Evolutionary conservation across 768 basidiomycete species (phyloP).

Genomic region (Suillus plorans): DNA sequence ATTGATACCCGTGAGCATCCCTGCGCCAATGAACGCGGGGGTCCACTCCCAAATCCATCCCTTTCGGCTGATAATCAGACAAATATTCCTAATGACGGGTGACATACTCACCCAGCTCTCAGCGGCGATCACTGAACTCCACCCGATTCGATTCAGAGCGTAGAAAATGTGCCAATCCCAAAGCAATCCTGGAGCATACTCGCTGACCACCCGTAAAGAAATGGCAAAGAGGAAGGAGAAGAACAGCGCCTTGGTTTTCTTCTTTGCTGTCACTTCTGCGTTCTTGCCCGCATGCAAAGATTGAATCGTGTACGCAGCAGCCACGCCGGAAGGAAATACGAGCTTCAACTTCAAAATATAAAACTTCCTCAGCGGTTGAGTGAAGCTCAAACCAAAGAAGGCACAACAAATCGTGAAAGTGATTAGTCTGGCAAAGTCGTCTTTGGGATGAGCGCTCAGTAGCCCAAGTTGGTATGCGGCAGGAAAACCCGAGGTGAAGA

Average conservation of each 20-base stretch:
- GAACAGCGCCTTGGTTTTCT: slow-evolving; percentile 52
- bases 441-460: slow-evolving; percentile 42
- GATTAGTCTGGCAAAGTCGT: slow-evolving; percentile 58
- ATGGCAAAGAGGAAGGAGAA: slow-evolving; percentile 47
- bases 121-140: slow-evolving; percentile 52
- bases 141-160: slow-evolving; percentile 56
- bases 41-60: slow-evolving; percentile 28
- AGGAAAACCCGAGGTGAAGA: slow-evolving; percentile 56
- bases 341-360: slow-evolving; percentile 63
- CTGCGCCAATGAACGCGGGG: slow-evolving; percentile 57
- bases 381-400: slow-evolving; percentile 67
- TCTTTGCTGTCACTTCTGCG: slow-evolving; percentile 49
- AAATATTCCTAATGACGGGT: not conserved
- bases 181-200: slow-evolving; percentile 56
- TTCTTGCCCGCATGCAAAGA: slow-evolving; percentile 51
- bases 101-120: slow-evolving; percentile 50
- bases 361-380: slow-evolving; percentile 58
- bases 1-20: slow-evolving; percentile 54
- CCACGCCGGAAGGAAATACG: slow-evolving; percentile 61
- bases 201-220: slow-evolving; percentile 52
- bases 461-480: slow-evolving; percentile 58
- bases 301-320: slow-evolving; percentile 63
- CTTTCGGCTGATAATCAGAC: slow-evolving; percentile 3
- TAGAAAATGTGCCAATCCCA: slow-evolving; percentile 67
- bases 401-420: slow-evolving; percentile 50